Evolutionary conservation across 768 basidiomycete species (phyloP).

Genomic region (Hericium erinaceus): DNA sequence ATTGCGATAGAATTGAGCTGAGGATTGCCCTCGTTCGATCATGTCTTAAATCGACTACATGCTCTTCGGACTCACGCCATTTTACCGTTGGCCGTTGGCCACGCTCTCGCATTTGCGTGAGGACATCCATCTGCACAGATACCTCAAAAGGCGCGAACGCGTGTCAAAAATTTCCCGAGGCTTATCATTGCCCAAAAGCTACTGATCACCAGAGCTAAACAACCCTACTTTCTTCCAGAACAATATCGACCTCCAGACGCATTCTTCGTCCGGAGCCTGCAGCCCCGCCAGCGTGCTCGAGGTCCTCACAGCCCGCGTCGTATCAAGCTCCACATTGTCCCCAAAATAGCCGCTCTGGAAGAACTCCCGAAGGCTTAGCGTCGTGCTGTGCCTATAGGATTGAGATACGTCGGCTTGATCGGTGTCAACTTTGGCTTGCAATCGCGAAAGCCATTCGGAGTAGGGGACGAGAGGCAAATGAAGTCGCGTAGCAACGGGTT

Average conservation of each 20-base stretch:
- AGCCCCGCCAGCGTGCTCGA: neutral
- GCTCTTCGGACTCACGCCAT: too few species aligned
- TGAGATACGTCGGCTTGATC: neutral
- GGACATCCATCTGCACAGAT: too few species aligned
- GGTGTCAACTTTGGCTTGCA: neutral
- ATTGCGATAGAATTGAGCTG: too few species aligned
- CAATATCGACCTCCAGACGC: constrained; percentile 5
- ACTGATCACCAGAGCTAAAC: neutral
- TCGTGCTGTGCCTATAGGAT: neutral
- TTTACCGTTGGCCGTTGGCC: too few species aligned
- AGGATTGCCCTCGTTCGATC: too few species aligned
- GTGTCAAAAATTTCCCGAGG: too few species aligned
- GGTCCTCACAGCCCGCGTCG: neutral
- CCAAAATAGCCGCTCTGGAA: neutral
- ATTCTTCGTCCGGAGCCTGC: neutral
- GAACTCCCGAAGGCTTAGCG: neutral
- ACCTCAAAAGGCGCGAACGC: too few species aligned
- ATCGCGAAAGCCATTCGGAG: constrained; percentile 16
- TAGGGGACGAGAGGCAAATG: constrained; percentile 18
- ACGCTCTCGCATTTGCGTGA: too few species aligned
- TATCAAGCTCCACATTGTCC: neutral
- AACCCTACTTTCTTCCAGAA: constrained; percentile 9
- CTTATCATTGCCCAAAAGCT: too few species aligned
- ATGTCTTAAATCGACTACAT: too few species aligned
- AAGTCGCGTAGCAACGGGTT: constrained; percentile 8